Conservation (phyloP, 1,139 yeast species). For the Taphrina wiesneri region DNA sequence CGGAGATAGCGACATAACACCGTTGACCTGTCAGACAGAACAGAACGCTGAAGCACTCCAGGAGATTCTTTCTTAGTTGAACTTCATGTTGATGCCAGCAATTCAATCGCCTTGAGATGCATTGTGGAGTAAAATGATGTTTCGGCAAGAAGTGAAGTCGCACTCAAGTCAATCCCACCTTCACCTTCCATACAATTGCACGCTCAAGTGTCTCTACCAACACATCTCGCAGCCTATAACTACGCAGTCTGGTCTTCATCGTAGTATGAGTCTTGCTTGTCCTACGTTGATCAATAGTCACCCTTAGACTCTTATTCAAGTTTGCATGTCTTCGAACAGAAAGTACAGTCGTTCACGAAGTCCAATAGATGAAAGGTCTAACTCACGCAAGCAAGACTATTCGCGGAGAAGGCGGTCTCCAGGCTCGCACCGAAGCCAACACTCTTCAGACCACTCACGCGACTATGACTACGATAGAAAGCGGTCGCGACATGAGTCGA, state of each 20-base stretch:
- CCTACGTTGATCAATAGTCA: not conserved
- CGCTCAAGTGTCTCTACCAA: no score
- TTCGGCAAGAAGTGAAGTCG: not conserved
- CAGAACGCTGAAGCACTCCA: no score
- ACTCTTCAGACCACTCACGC: not conserved
- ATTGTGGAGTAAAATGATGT: not conserved
- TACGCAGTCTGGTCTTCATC: no score
- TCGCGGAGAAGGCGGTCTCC: not conserved
- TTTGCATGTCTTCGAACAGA: slow-evolving; percentile 15
- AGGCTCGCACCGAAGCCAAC: not conserved
- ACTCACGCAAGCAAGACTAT: slow-evolving; percentile 17
- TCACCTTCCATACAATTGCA: not conserved
- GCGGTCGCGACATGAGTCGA: not conserved
- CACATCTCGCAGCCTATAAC: no score
- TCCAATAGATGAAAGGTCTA: slow-evolving; percentile 25
- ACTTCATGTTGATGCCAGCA: no score
- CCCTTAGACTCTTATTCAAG: not conserved
- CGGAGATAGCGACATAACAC: no score
- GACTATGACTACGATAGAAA: not conserved
- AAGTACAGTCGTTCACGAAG: slow-evolving; percentile 32
- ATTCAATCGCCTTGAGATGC: no score
- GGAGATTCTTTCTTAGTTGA: no score
- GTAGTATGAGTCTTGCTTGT: not conserved
- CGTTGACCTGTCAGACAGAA: no score
- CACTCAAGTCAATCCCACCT: not conserved